A percentile compares a stretch with the other conserved stretches of the same genome.
phyloP scores from a whole-genome alignment of 169 alveolate genomes.

The Plasmodium gallinaceum region DNA sequence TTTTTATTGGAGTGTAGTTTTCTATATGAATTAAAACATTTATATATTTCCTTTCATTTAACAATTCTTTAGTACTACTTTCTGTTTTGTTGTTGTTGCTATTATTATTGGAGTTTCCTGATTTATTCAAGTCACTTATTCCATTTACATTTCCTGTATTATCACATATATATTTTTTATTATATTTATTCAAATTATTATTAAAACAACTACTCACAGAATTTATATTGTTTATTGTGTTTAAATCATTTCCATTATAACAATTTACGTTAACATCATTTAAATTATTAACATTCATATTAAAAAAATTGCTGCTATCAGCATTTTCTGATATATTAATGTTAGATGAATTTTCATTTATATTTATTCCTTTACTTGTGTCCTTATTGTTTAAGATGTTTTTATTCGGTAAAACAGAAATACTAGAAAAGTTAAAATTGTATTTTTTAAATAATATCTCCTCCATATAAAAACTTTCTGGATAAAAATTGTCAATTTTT shows the following conservation, averaged over 20 bases:
- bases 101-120: neutral
- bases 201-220: neutral
- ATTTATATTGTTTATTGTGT: too few species aligned
- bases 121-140: neutral
- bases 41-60: slow-evolving; percentile 10
- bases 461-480: slow-evolving; percentile 65
- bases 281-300: neutral
- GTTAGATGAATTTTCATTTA: neutral
- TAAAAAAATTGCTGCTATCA: neutral
- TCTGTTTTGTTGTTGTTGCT: neutral
- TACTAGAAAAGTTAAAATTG: slow-evolving; percentile 49
- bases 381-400: neutral
- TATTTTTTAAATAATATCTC: slow-evolving; percentile 55
- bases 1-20: slow-evolving; percentile 66
- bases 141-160: neutral
- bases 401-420: slow-evolving; percentile 32
- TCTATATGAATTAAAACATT: slow-evolving; percentile 35
- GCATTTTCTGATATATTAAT: neutral
- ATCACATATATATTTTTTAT: slow-evolving; percentile 17
- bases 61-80: neutral
- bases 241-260: neutral
- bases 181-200: slow-evolving; percentile 6
- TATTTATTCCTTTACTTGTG: neutral
- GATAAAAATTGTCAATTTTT: slow-evolving; percentile 31
- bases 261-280: neutral